Evolutionary conservation across 1,139 yeast genomes (phyloP).

Genomic region (Yamadazyma dushanensis): DNA sequence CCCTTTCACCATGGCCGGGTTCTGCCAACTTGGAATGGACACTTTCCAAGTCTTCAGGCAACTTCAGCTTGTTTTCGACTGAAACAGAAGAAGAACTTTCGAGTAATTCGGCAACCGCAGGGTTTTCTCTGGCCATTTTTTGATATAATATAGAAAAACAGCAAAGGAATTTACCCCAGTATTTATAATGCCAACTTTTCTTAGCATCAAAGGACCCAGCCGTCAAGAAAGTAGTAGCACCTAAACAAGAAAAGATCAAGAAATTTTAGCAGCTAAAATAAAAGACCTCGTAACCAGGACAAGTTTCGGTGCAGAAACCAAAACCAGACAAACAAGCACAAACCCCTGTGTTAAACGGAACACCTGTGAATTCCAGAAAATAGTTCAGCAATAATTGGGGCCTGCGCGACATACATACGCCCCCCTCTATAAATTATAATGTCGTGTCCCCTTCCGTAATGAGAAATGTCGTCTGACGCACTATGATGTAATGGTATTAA

Average conservation of each 20-base stretch:
- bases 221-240: background rate
- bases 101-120: background rate
- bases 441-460: background rate
- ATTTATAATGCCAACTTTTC: too few species aligned
- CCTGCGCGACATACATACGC: too few species aligned
- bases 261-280: background rate
- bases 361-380: too few species aligned
- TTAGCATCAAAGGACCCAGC: background rate
- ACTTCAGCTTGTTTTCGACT: conserved; percentile 10
- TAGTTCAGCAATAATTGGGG: background rate
- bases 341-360: too few species aligned
- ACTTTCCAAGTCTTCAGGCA: conserved; percentile 28
- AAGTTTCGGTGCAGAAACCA: too few species aligned
- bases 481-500: background rate
- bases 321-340: too few species aligned
- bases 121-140: conserved; percentile 2
- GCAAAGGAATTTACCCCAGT: too few species aligned
- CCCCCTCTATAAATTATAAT: too few species aligned
- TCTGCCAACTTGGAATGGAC: conserved; percentile 18
- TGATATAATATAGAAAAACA: too few species aligned
- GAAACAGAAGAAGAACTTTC: conserved; percentile 14
- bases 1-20: conserved; percentile 29
- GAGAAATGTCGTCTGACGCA: background rate
- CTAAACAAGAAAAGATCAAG: conserved; percentile 2
- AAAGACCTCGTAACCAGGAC: background rate